Conservation (phyloP, 208 protist genomes). For the Crithidia mellificae region DNA sequence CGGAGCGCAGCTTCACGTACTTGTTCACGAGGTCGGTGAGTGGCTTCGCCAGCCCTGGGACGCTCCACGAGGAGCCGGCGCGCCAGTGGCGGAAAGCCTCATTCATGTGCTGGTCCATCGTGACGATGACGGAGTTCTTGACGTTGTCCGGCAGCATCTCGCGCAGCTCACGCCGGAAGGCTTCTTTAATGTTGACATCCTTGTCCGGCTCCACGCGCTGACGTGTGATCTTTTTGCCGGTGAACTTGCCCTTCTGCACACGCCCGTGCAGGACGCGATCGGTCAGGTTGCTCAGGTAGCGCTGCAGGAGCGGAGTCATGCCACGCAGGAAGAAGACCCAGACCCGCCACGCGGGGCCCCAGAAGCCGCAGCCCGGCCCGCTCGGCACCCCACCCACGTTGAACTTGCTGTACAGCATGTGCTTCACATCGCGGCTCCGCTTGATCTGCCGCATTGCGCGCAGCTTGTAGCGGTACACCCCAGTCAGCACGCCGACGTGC, state of each 20-base stretch:
- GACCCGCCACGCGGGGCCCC: slow-evolving; percentile 99
- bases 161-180: slow-evolving; percentile 99
- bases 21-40: slow-evolving; percentile 99
- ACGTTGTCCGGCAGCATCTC: slow-evolving; percentile 99
- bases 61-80: slow-evolving; percentile 99
- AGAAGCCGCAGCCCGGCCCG: slow-evolving; percentile 99
- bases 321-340: slow-evolving; percentile 99
- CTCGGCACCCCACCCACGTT: slow-evolving; percentile 99
- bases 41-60: slow-evolving; percentile 97
- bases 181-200: slow-evolving; percentile 99
- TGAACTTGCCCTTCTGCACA: slow-evolving; percentile 91
- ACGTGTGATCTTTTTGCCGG: slow-evolving; percentile 99
- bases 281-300: slow-evolving; percentile 99
- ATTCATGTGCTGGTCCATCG: slow-evolving; percentile 99
- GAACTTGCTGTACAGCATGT: slow-evolving; percentile 99
- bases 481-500: slow-evolving; percentile 99
- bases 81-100: slow-evolving; percentile 99
- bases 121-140: slow-evolving; percentile 95
- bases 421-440: slow-evolving; percentile 99
- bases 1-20: slow-evolving; percentile 99
- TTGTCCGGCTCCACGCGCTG: slow-evolving; percentile 99
- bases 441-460: slow-evolving; percentile 99
- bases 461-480: slow-evolving; percentile 99
- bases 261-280: slow-evolving; percentile 99
- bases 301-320: slow-evolving; percentile 99